Evolutionary conservation across 495 filamentous ascomycete species (phyloP).

Genomic region (Jackrogersella multiformis): DNA sequence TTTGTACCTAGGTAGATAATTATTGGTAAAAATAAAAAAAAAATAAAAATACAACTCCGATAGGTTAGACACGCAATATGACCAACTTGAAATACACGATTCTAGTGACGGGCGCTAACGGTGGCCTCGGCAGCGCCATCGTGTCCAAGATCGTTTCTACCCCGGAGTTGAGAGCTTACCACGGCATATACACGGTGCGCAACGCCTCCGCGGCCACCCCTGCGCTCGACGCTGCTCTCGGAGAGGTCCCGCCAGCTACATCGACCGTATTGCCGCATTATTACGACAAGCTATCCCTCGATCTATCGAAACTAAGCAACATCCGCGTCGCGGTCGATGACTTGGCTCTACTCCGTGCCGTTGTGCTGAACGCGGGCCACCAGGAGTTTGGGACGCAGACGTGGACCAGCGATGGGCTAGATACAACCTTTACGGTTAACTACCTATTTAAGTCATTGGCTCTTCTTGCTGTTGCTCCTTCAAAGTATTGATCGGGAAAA

Average conservation of each 20-base stretch:
- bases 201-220: background rate
- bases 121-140: no score
- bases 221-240: background rate
- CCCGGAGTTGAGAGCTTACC: background rate
- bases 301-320: background rate
- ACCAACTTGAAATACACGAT: no score
- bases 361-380: background rate
- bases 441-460: slow-evolving; percentile 1
- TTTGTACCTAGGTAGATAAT: no score
- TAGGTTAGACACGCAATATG: no score
- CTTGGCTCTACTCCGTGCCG: background rate
- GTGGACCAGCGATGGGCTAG: background rate
- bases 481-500: slow-evolving; percentile 45
- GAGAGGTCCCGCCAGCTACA: background rate
- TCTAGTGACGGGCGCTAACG: no score
- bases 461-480: background rate
- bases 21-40: no score
- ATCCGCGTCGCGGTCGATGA: background rate
- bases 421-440: background rate
- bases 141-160: no score
- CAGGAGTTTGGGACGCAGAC: background rate
- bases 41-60: no score
- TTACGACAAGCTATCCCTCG: background rate
- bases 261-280: no score
- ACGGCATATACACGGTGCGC: background rate